Evolutionary conservation across 2,329 filamentous ascomycete species (phyloP), one percentile per base, ranked within the genome.

Genomic region (Botrytis aclada): DNA sequence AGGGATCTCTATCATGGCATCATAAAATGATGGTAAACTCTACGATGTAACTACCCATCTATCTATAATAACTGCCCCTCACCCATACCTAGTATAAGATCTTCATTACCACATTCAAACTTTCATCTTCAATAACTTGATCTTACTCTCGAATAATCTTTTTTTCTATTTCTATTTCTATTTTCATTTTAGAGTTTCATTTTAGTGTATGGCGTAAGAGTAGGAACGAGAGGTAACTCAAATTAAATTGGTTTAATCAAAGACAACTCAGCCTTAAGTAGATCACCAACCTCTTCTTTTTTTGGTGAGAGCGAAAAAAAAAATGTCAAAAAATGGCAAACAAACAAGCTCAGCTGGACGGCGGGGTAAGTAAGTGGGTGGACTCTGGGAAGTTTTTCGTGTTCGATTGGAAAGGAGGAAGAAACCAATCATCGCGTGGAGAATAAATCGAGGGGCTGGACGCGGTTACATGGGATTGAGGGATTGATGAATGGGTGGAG

Each of bases 351-450:
- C 51, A 56, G 51, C 51, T 56, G n/a, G 32, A 22, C 66, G 54
- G 66, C 66, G 66, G 66, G 66, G 66, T 69, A 69, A 20, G 37
- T n/a, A 29, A 45, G 29, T 32, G 22, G 43, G 29, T 32, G 22
- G 43, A 51, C n/a, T 34, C 18, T 37, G 9, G 14, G 45, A 25
- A 39, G n/a, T 20, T 67, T 54, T 67, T 67, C 65, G 65, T 67
- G 65, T 67, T 60, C 29, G 3, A n/a, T 25, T 8, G 34, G 14
- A 22, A 32, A 43, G 51, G 51, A 56, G 51, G 14, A 1, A 6
- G 47, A 32, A 25, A n/a, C 77, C 77, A 79, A 79, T 79, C 75
- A 78, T 72, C 77, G 74, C 77, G 76, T 79, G 43, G 9, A 51
- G 41, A 72, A 54, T 56, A 47, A 65, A 66, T 73, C 56, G 66